Evolutionary conservation across 176 grass and related monocot species (phyloP), one percentile per base, ranked within the genome.

Genomic region (Raddia distichophylla): DNA sequence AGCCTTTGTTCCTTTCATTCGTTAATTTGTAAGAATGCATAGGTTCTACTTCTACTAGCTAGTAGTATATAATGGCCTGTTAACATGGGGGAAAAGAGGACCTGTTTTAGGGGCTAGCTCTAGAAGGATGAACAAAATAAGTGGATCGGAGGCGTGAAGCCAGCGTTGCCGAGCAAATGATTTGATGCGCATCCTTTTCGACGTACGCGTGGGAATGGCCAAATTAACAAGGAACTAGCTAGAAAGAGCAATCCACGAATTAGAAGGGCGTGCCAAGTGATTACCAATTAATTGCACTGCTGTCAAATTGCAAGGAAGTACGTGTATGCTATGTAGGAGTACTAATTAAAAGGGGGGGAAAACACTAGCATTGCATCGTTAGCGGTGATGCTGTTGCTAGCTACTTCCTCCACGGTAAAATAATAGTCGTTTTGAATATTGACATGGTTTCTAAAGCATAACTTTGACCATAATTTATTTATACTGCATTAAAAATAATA

Each of bases 41-140:
- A 7, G 37, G 37, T 40, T 40, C 37, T 22, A 60, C 50, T 27
- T 27, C 27, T 27, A 27, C 27, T 27, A 27, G 27, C 27, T 27
- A 27, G 27, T 67, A 49, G 22, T 32, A 10, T 72, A 43, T 17
- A 15, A 64, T 11, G 47, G 18, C 47, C 73, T 22, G 18, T 44
- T 16, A 42, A 19, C 3, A 19, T 42, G 64, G 54, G 9, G 65
- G 11, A 46, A 50, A 71, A 66, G 10, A 60, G 8, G 52, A 14
- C 44, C 40, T 10, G 18, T 5, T 16, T 4, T 65, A 60, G 55
- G n/a, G n/a, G 65, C n/a, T n/a, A n/a, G n/a, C 15, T 64, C 33
- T 72, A 61, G 76, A 57, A 72, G 76, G 76, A 2, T n/a, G 67
- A 5, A 59, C 68, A 55, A 45, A 27, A 0, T 27, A 27, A 72